Base-by-base conservation (phyloP, 495 filamentous ascomycete species). In the Penicillium goetzii region DNA sequence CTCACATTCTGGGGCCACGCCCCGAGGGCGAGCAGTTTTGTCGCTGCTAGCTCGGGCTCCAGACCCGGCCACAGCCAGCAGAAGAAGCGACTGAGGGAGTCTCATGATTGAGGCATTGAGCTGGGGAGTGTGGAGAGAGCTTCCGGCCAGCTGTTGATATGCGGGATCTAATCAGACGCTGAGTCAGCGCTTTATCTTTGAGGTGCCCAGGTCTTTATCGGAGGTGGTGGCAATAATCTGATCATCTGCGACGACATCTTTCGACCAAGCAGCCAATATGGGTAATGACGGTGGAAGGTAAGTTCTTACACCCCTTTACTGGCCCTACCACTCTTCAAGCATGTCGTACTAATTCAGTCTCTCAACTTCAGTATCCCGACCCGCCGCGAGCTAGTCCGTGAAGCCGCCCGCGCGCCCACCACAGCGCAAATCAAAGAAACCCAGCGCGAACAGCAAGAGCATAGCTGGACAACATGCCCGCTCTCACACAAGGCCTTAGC, bases 341-440 rank as follows among this genome's bases (percentile, higher is more conserved):
- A 21, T 10, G 6, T 21, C 15, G 23, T 30, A 34, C 30, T 56
- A 45, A 62, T 58, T 58, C 12, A 59, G 8, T 26, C 11, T 25
- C 45, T 9, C 47, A 36, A 10, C 6, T 0, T 15, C 36, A 90
- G 88, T 72, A 99, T 99, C 62, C 95, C 95, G 14, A 97, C 89
- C 53, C 92, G 95, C 33, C 90, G 95, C 57, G 95, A 99, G 74
- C 90, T 99, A 36, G 95, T 98, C 75, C 92, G 93, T 68, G 88
- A 91, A 74, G 91, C 93, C 36, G 91, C 92, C 30, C 88, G 89
- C 52, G 82, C 83, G 38, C 91, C 90, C 30, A 96, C 88, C 38
- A 89, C 92, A n/a, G 89, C 90, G 41, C 90, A 99, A 78, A 74
- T 97, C 11, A 98, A 97, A 79, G 93, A 93, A 68, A 86, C 90